Evolutionary conservation across 2,329 filamentous ascomycete genomes (phyloP).

Genomic region (Aspergillus fischeri): DNA sequence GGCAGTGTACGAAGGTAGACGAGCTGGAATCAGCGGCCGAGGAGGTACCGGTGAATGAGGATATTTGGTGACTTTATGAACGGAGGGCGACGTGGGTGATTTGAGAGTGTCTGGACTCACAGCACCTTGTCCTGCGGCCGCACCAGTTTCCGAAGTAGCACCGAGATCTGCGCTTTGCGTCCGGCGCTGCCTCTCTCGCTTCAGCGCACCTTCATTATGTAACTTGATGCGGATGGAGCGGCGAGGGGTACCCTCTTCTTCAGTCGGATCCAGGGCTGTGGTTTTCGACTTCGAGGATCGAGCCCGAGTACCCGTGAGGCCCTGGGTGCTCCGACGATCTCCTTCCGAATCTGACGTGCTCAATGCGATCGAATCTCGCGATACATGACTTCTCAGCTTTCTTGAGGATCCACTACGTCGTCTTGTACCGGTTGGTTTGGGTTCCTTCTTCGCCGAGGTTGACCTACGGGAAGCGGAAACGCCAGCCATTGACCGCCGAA

Average conservation of each 20-base stretch:
- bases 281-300: constrained; percentile 26
- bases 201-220: constrained; percentile 70
- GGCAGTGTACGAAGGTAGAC: constrained; percentile 79
- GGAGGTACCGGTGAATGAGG: constrained; percentile 86
- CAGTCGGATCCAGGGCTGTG: constrained; percentile 16
- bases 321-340: constrained; percentile 29
- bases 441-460: constrained; percentile 18
- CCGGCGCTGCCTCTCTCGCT: constrained; percentile 57
- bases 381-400: constrained; percentile 29
- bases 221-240: constrained; percentile 89
- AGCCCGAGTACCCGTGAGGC: constrained; percentile 19
- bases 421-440: constrained; percentile 22
- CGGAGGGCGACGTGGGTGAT: constrained; percentile 80
- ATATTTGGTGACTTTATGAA: constrained; percentile 73
- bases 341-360: constrained; percentile 55
- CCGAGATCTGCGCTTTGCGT: constrained; percentile 29
- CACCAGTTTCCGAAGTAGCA: constrained; percentile 21
- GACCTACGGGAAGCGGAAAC: constrained; percentile 18
- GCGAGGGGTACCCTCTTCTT: constrained; percentile 65
- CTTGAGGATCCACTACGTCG: constrained; percentile 28
- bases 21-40: constrained; percentile 79
- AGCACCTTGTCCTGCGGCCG: constrained; percentile 35
- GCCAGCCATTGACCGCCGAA: constrained; percentile 40
- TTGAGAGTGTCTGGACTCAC: constrained; percentile 78
- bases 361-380: constrained; percentile 45